Evolutionary conservation across 1,139 yeast genomes (phyloP).

Genomic region (Magnusiomyces clavatus): DNA sequence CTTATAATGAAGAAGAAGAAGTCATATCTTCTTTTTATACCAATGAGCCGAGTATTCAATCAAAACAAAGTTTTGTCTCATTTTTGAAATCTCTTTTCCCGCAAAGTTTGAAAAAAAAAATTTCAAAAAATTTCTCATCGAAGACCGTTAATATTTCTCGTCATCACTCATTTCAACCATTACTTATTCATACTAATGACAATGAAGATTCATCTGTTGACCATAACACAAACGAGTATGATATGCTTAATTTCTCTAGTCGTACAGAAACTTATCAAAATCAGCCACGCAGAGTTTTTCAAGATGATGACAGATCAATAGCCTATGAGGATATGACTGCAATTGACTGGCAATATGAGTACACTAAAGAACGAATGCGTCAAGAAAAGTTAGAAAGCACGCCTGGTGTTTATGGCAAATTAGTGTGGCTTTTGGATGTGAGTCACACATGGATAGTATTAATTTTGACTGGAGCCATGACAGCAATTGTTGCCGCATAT

Average conservation of each 20-base stretch:
- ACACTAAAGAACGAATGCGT: slow-evolving; percentile 25
- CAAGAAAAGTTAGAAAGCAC: slow-evolving; percentile 16
- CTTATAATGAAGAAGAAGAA: too few relatives aligned
- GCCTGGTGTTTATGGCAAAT: slow-evolving; percentile 17
- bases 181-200: neutral
- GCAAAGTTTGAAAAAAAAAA: too few relatives aligned
- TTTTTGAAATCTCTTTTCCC: too few relatives aligned
- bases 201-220: slow-evolving; percentile 9
- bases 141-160: too few relatives aligned
- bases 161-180: too few relatives aligned
- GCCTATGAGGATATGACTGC: slow-evolving; percentile 31
- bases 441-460: slow-evolving; percentile 15
- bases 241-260: too few relatives aligned
- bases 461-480: slow-evolving; percentile 13
- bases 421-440: slow-evolving; percentile 10
- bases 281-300: neutral
- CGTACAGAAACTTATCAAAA: too few relatives aligned
- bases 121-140: too few relatives aligned
- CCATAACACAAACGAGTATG: neutral
- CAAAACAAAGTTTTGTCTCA: too few relatives aligned
- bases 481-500: slow-evolving; percentile 17
- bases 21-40: too few relatives aligned
- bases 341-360: slow-evolving; percentile 40
- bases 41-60: too few relatives aligned
- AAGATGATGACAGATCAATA: slow-evolving; percentile 9